Evolutionary conservation across 305 asterid genomes (phyloP).

Genomic region (Solanum hybrid): DNA sequence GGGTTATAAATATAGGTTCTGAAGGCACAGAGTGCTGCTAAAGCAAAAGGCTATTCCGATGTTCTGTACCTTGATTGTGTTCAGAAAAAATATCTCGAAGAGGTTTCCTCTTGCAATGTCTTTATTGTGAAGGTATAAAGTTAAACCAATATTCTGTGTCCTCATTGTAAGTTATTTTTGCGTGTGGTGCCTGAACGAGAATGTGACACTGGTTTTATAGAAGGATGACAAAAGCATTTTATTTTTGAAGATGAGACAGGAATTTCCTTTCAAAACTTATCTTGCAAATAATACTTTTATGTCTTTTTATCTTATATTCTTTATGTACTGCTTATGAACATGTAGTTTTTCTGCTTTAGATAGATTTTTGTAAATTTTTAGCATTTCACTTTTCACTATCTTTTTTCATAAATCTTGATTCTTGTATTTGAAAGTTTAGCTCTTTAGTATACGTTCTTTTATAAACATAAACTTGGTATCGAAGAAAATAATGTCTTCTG

Average conservation of each 20-base stretch:
- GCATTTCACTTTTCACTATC: neutral
- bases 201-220: neutral
- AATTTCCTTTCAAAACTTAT: neutral
- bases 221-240: neutral
- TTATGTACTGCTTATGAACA: neutral
- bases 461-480: neutral
- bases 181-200: neutral
- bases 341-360: neutral
- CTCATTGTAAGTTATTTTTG: neutral
- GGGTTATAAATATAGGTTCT: constrained; percentile 45
- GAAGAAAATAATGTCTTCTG: neutral
- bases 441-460: neutral
- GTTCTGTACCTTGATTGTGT: constrained; percentile 78
- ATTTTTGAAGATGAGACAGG: neutral
- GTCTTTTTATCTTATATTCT: neutral
- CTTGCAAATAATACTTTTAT: neutral
- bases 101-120: constrained; percentile 92
- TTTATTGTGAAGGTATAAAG: constrained; percentile 76
- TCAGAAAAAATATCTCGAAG: constrained; percentile 78
- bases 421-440: neutral
- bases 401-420: neutral
- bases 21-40: constrained; percentile 92
- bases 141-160: neutral
- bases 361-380: neutral
- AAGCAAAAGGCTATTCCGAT: constrained; percentile 89